These are phyloP conservation scores for Debaryomyces coudertii DNA, from an alignment of 1,139 yeast species.

Conservation along the genomic window DNA sequence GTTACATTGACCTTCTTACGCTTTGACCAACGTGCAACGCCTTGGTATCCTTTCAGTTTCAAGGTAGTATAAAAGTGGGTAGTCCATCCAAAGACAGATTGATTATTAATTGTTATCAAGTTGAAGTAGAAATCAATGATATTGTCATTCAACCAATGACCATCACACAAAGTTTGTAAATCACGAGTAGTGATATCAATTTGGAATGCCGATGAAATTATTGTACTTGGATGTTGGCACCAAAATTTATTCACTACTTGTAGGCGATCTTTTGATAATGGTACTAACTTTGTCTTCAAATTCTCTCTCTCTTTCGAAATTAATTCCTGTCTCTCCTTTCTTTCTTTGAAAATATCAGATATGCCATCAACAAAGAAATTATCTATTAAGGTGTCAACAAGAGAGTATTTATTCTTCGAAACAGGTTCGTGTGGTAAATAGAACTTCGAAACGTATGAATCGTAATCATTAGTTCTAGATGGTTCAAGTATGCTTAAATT, in stretches of 20 bases:
- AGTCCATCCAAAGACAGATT: constrained; percentile 69
- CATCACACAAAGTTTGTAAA: constrained; percentile 67
- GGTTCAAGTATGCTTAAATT: background rate
- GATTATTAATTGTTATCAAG: constrained; percentile 47
- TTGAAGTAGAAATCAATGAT: constrained; percentile 82
- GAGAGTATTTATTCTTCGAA: constrained; percentile 19
- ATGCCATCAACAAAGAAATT: constrained; percentile 20
- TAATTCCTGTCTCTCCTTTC: constrained; percentile 12
- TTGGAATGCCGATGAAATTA: constrained; percentile 33
- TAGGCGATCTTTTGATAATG: constrained; percentile 23
- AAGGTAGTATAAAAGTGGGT: constrained; percentile 85
- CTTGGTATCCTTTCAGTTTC: constrained; percentile 70
- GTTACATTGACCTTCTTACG: constrained; percentile 74
- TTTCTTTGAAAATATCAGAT: constrained; percentile 17
- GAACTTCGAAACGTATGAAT: constrained; percentile 22
- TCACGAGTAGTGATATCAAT: constrained; percentile 71
- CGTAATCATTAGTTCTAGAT: constrained; percentile 14
- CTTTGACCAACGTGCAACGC: constrained; percentile 90
- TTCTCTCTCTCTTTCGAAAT: constrained; percentile 20
- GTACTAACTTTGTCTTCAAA: constrained; percentile 16
- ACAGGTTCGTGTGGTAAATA: constrained; percentile 22
- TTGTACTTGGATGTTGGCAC: constrained; percentile 21
- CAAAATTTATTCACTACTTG: constrained; percentile 28
- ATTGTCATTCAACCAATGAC: constrained; percentile 88
- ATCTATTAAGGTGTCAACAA: constrained; percentile 22